These are phyloP conservation scores for Lentinula edodes DNA, from an alignment of 768 basidiomycete species.

Conservation along the genomic window DNA sequence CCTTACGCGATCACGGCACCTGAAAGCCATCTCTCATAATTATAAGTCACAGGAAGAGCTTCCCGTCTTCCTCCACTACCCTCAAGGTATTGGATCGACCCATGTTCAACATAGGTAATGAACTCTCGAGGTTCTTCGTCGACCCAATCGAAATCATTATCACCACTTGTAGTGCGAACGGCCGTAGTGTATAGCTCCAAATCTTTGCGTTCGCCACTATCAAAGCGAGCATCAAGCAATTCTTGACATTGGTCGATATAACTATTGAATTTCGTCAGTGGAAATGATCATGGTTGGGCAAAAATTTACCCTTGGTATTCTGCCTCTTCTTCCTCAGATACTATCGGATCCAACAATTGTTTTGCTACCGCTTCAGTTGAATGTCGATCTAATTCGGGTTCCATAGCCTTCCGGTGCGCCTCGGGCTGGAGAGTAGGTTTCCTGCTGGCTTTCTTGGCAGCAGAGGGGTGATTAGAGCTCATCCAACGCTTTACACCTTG, in stretches of 20 bases:
- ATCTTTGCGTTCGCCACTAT: conserved; percentile 47
- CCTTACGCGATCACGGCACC: neutral
- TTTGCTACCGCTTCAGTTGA: conserved; percentile 58
- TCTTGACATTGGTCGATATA: conserved; percentile 75
- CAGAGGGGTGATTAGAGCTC: conserved; percentile 42
- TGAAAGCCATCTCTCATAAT: conserved; percentile 41
- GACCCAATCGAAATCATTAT: conserved; percentile 22
- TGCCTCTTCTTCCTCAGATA: conserved; percentile 56
- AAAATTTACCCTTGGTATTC: conserved; percentile 66
- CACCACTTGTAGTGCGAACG: conserved; percentile 44
- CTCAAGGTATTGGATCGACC: conserved; percentile 28
- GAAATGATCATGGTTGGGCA: neutral
- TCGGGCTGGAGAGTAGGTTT: conserved; percentile 32
- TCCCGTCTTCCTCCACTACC: conserved; percentile 23
- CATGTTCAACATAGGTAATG: conserved; percentile 39
- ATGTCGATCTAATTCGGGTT: conserved; percentile 31
- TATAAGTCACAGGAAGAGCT: conserved; percentile 29
- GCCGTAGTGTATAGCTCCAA: conserved; percentile 49
- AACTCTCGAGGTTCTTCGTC: conserved; percentile 40
- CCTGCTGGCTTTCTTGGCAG: conserved; percentile 31
- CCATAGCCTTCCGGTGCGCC: conserved; percentile 23
- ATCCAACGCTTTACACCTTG: conserved; percentile 81
- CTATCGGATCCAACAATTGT: conserved; percentile 54
- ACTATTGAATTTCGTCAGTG: conserved; percentile 23
- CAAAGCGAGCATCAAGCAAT: conserved; percentile 46